Evolutionary conservation across 1,284 basidiomycete species (phyloP).

Genomic region (Tylopilus orsonianus): DNA sequence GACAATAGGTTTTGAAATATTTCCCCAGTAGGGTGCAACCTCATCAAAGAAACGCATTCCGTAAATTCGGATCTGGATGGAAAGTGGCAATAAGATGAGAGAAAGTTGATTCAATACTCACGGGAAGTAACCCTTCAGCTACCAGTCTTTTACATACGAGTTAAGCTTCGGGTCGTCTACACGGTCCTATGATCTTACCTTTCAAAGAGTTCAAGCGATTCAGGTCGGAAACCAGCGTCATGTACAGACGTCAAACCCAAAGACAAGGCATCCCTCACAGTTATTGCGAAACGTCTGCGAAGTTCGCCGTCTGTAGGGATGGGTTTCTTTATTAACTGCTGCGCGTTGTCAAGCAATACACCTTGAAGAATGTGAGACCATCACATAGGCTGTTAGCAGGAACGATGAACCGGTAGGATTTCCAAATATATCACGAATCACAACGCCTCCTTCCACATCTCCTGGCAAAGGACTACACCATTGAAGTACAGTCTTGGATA

Average conservation of each 20-base stretch:
- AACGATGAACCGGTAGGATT: conserved; percentile 67
- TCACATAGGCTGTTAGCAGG: not conserved
- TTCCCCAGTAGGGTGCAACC: conserved; percentile 75
- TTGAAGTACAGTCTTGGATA: conserved; percentile 63
- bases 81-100: not conserved
- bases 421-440: conserved; percentile 68
- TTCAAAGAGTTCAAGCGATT: conserved; percentile 72
- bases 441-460: conserved; percentile 76
- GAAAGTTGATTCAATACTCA: conserved; percentile 33
- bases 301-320: conserved; percentile 64
- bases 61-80: conserved; percentile 62
- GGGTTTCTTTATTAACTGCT: conserved; percentile 63
- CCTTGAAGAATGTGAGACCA: conserved; percentile 39
- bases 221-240: conserved; percentile 74
- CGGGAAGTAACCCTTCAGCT: conserved; percentile 58
- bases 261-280: conserved; percentile 67
- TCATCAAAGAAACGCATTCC: conserved; percentile 75
- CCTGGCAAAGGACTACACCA: conserved; percentile 61
- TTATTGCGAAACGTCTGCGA: conserved; percentile 58
- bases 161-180: conserved; percentile 1
- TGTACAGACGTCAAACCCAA: conserved; percentile 80
- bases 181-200: conserved; percentile 41
- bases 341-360: conserved; percentile 71
- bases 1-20: conserved; percentile 57
- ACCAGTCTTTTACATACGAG: conserved; percentile 46